These are phyloP conservation scores for Penicillium sp. DNA, from an alignment of 2,329 filamentous ascomycete genomes.

Conservation along the genomic window DNA sequence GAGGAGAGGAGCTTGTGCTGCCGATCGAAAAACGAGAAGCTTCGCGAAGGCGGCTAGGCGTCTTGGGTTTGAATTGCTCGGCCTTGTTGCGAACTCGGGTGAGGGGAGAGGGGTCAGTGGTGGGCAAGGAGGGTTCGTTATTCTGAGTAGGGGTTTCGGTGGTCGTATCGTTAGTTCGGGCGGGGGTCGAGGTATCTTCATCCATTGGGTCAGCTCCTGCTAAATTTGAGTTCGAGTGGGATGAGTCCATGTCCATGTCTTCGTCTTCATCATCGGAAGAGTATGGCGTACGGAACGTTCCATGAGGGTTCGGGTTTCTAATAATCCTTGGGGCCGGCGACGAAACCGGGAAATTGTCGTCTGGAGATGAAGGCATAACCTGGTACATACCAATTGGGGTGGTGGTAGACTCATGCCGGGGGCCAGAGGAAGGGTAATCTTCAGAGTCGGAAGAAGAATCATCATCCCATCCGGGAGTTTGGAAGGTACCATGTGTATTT, in stretches of 20 bases:
- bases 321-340: background rate
- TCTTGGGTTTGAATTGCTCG: conserved; percentile 45
- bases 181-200: conserved; percentile 2
- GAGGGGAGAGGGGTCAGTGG: conserved; percentile 29
- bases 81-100: conserved; percentile 38
- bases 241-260: background rate
- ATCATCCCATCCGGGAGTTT: background rate
- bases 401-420: background rate
- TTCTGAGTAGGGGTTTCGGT: conserved; percentile 14
- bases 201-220: background rate
- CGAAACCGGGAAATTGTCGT: background rate
- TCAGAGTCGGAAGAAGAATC: background rate
- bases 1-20: background rate
- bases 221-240: background rate
- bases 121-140: conserved; percentile 3
- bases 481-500: background rate
- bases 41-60: conserved; percentile 43
- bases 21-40: conserved; percentile 23
- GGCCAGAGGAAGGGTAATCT: background rate
- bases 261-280: background rate
- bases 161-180: conserved; percentile 13
- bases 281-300: background rate
- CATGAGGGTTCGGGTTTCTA: conserved; percentile 19
- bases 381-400: background rate
- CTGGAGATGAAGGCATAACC: background rate